Evolutionary conservation across 108 stramenopile genomes (phyloP).

Genomic region (Cylindrotheca fusiformis): DNA sequence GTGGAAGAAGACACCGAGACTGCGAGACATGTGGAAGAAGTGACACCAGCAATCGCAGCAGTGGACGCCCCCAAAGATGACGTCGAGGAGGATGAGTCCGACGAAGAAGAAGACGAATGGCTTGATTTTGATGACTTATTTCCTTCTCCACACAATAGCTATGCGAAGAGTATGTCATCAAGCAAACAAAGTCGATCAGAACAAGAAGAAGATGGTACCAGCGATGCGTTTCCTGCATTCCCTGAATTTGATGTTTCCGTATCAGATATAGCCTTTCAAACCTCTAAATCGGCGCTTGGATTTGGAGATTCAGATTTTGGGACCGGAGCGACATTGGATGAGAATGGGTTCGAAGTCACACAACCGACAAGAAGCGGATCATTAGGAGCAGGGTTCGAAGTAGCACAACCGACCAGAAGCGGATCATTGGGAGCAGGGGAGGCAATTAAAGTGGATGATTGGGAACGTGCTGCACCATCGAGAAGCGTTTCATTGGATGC

Average conservation of each 20-base stretch:
- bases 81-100: not conserved
- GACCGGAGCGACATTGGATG: too few species aligned
- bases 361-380: too few species aligned
- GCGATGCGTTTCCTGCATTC: not conserved
- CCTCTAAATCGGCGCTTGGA: too few species aligned
- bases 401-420: too few species aligned
- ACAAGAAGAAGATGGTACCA: not conserved
- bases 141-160: not conserved
- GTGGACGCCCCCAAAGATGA: not conserved
- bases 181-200: not conserved
- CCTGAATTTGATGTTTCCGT: not conserved
- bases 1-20: too few species aligned
- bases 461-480: too few species aligned
- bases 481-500: too few species aligned
- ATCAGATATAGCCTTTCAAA: not conserved
- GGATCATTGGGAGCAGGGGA: too few species aligned
- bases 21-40: not conserved
- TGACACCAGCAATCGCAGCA: not conserved
- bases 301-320: too few species aligned
- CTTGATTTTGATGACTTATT: not conserved
- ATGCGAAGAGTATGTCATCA: not conserved
- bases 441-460: too few species aligned
- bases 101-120: not conserved
- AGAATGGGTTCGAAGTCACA: too few species aligned
- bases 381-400: too few species aligned